phyloP scores from a whole-genome alignment of 1,284 basidiomycete genomes.

The Bjerkandera adusta region DNA sequence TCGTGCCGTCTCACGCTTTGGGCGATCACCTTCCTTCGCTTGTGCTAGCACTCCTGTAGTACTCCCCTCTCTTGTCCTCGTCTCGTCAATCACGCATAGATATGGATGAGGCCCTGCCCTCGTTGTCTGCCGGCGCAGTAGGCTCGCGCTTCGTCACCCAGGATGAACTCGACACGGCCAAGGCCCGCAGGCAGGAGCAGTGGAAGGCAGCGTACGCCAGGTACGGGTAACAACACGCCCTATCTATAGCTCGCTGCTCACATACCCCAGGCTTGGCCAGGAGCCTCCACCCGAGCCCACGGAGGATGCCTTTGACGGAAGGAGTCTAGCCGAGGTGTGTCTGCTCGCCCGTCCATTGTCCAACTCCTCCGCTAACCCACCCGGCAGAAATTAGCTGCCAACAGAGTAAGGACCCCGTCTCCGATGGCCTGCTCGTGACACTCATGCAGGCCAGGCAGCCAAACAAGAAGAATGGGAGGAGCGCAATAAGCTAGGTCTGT shows the following conservation, averaged over 20 bases:
- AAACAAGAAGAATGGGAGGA: slow-evolving; percentile 96
- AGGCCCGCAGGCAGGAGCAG: slow-evolving; percentile 75
- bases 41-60: neutral
- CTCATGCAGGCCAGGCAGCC: slow-evolving; percentile 53
- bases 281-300: slow-evolving; percentile 79
- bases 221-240: too few relatives aligned
- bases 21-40: neutral
- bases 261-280: slow-evolving; percentile 67
- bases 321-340: slow-evolving; percentile 85
- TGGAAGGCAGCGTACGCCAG: slow-evolving; percentile 93
- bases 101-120: slow-evolving; percentile 54
- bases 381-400: slow-evolving; percentile 75
- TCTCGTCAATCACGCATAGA: neutral
- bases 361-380: slow-evolving; percentile 35
- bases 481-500: slow-evolving; percentile 80
- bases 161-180: slow-evolving; percentile 77
- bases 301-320: slow-evolving; percentile 80
- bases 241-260: slow-evolving; percentile 3
- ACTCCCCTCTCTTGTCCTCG: slow-evolving; percentile 2
- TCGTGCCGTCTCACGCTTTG: slow-evolving; percentile 5
- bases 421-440: slow-evolving; percentile 15
- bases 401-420: slow-evolving; percentile 53
- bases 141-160: slow-evolving; percentile 81
- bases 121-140: slow-evolving; percentile 61
- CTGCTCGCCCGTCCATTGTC: slow-evolving; percentile 16